These are phyloP conservation scores for Amauroascus niger DNA, from an alignment of 2,329 filamentous ascomycete genomes.

Conservation along the genomic window DNA sequence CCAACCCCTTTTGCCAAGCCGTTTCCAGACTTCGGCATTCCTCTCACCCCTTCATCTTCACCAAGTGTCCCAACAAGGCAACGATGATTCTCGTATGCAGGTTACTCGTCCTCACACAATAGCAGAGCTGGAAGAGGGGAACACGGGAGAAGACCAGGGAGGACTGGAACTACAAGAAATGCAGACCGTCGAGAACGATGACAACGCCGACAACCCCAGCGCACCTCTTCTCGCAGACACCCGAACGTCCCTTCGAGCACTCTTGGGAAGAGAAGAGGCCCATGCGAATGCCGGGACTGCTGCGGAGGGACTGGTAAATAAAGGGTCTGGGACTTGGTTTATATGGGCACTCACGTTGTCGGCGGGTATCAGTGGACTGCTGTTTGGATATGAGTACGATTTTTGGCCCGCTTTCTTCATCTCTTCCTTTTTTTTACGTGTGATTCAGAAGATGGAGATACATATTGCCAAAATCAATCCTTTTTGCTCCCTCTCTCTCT, in stretches of 20 bases:
- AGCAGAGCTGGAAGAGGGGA: neutral
- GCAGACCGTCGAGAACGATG: neutral
- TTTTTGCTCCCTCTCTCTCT: no score
- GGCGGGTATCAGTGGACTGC: conserved; percentile 48
- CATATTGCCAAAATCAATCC: neutral
- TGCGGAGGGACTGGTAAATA: neutral
- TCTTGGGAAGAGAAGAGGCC: neutral
- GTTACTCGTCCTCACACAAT: neutral
- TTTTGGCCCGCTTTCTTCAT: neutral
- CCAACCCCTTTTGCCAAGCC: neutral
- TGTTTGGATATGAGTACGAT: conserved; percentile 53
- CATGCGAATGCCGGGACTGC: neutral
- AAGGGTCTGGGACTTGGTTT: conserved; percentile 28
- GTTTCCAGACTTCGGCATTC: neutral
- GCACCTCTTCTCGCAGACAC: conserved; percentile 26
- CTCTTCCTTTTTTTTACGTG: neutral
- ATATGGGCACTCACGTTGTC: conserved; percentile 49
- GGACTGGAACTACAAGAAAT: conserved; percentile 5
- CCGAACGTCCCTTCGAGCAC: conserved; percentile 10
- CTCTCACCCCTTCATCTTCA: neutral
- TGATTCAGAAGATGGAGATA: neutral
- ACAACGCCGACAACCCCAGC: conserved; percentile 18
- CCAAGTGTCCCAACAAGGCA: neutral
- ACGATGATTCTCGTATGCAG: conserved; percentile 1
- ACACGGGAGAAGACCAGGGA: neutral